phyloP scores from a whole-genome alignment of 352 stramenopile genomes.

The Phytophthora chlamydospora region DNA sequence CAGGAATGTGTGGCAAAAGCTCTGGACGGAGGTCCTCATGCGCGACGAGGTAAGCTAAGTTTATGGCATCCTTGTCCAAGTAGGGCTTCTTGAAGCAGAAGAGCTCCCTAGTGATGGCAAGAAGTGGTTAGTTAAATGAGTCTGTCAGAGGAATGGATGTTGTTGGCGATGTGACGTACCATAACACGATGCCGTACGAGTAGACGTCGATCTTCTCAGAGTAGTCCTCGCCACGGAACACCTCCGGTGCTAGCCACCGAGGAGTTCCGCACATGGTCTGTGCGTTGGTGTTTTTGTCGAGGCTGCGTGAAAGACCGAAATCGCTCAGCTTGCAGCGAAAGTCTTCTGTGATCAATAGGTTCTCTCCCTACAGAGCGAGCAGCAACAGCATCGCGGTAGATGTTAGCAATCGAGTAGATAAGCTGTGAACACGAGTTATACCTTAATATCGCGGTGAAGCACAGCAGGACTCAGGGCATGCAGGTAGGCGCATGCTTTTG shows the following conservation, averaged over 20 bases:
- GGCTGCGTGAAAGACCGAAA: slow-evolving; percentile 73
- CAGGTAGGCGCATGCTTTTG: slow-evolving; percentile 68
- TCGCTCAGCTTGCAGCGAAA: slow-evolving; percentile 81
- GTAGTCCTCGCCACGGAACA: slow-evolving; percentile 86
- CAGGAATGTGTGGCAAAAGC: slow-evolving; percentile 66
- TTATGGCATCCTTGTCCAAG: slow-evolving; percentile 80
- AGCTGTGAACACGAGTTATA: slow-evolving; percentile 9
- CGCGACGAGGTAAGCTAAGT: slow-evolving; percentile 75
- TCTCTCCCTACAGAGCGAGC: slow-evolving; percentile 50
- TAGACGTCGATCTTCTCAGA: slow-evolving; percentile 89
- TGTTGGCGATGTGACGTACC: slow-evolving; percentile 34
- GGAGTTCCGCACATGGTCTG: slow-evolving; percentile 81
- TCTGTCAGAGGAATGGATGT: neutral
- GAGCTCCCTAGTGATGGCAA: slow-evolving; percentile 51
- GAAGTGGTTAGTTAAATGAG: neutral
- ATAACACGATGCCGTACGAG: slow-evolving; percentile 85
- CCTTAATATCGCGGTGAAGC: slow-evolving; percentile 79
- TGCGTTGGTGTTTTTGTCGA: slow-evolving; percentile 70
- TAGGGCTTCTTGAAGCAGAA: slow-evolving; percentile 89
- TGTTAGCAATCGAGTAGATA: neutral
- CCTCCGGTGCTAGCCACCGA: slow-evolving; percentile 79
- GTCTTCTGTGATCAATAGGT: slow-evolving; percentile 72
- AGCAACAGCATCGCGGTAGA: slow-evolving; percentile 1
- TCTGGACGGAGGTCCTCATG: slow-evolving; percentile 75
- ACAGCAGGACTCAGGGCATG: slow-evolving; percentile 66